Percentiles rank a stretch among this genome's conserved stretches.
phyloP scores from a whole-genome alignment of 1,284 basidiomycete species.

The Puccinia triticina region DNA sequence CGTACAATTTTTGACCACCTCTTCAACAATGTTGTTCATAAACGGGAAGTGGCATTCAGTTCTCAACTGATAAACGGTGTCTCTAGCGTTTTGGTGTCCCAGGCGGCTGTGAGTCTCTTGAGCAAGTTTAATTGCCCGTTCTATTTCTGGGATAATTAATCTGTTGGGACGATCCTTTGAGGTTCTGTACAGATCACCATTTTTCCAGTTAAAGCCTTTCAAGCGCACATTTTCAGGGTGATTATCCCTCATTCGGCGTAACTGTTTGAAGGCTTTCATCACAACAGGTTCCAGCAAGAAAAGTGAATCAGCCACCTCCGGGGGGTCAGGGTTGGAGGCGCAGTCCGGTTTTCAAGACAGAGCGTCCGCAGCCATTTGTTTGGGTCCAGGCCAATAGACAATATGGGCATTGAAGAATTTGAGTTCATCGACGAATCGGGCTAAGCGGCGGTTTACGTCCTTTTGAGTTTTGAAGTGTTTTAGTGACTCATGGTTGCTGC shows the following conservation, averaged over 20 bases:
- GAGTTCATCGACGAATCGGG: background rate
- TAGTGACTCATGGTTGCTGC: slow-evolving; percentile 10
- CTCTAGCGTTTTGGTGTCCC: background rate
- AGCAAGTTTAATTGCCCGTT: background rate
- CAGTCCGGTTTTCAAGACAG: slow-evolving; percentile 19
- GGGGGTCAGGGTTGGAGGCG: background rate
- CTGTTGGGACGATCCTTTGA: no score
- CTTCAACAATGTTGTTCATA: background rate
- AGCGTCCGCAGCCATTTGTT: slow-evolving; percentile 15
- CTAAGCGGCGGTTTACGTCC: background rate
- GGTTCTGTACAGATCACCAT: no score
- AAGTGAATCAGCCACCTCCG: background rate
- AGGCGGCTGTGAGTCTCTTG: background rate
- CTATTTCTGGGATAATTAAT: no score
- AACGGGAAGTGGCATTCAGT: background rate
- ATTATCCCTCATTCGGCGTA: background rate
- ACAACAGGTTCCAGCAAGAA: background rate
- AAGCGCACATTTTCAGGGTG: no score
- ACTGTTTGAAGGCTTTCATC: background rate
- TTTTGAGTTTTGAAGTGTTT: slow-evolving; percentile 28
- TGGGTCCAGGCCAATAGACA: background rate
- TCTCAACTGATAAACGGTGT: background rate
- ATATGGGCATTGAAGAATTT: slow-evolving; percentile 17
- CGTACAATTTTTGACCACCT: background rate
- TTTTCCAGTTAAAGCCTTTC: no score